Conservation (phyloP, 805 yeast species). For the Wickerhamomyces queroliae region DNA sequence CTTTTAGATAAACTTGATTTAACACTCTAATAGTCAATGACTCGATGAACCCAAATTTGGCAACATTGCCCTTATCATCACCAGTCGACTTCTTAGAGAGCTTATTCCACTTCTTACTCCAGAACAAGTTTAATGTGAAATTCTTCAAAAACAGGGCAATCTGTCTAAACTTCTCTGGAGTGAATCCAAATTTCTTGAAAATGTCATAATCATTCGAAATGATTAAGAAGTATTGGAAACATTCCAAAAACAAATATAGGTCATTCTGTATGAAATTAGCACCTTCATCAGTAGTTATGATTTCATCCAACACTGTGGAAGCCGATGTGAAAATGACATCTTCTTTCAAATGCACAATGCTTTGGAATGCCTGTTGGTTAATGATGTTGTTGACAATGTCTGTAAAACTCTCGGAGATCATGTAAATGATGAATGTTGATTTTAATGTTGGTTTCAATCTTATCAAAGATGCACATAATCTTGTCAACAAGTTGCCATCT, state of each 20-base stretch:
- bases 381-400: slow-evolving; percentile 27
- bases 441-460: slow-evolving; percentile 32
- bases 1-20: slow-evolving; percentile 60
- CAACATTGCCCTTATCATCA: too few species aligned
- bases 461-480: slow-evolving; percentile 27
- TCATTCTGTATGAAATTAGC: slow-evolving; percentile 22
- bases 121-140: slow-evolving; percentile 43
- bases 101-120: too few species aligned
- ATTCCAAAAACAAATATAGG: slow-evolving; percentile 48
- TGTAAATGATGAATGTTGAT: slow-evolving; percentile 33
- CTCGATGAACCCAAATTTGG: slow-evolving; percentile 17
- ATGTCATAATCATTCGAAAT: slow-evolving; percentile 64
- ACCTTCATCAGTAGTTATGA: too few species aligned
- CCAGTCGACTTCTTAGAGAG: too few species aligned
- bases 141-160: slow-evolving; percentile 44
- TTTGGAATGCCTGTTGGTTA: slow-evolving; percentile 14
- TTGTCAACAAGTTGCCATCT: slow-evolving; percentile 18
- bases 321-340: slow-evolving; percentile 6
- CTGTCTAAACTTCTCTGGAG: slow-evolving; percentile 29
- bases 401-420: slow-evolving; percentile 33
- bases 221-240: slow-evolving; percentile 60
- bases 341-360: slow-evolving; percentile 5
- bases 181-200: slow-evolving; percentile 32
- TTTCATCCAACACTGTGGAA: too few species aligned
- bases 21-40: slow-evolving; percentile 43